Evolutionary conservation across 1,284 basidiomycete species (phyloP).

Genomic region (Takashimella tepidaria): DNA sequence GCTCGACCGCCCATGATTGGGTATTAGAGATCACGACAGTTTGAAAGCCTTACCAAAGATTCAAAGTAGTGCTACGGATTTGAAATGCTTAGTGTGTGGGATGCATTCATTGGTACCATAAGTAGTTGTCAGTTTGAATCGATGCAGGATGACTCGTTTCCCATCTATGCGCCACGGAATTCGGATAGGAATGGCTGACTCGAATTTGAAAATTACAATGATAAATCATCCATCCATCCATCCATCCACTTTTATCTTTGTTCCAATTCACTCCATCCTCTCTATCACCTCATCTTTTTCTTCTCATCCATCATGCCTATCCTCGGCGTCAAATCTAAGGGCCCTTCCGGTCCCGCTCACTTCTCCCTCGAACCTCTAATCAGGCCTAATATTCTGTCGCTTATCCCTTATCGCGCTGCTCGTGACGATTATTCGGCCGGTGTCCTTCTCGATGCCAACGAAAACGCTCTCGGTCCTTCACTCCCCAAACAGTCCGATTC

Average conservation of each 20-base stretch:
- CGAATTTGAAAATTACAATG: too few relatives aligned
- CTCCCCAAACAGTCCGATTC: conserved; percentile 48
- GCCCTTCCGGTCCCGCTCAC: conserved; percentile 61
- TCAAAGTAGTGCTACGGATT: too few relatives aligned
- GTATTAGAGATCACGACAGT: not conserved
- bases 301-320: conserved; percentile 40
- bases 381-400: conserved; percentile 84
- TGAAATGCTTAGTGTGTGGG: too few relatives aligned
- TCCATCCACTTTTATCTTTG: not conserved
- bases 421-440: conserved; percentile 92
- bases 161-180: too few relatives aligned
- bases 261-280: too few relatives aligned
- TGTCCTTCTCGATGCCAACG: conserved; percentile 96
- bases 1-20: conserved; percentile 6
- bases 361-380: conserved; percentile 79
- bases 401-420: conserved; percentile 92
- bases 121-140: too few relatives aligned
- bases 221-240: too few relatives aligned
- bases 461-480: conserved; percentile 87
- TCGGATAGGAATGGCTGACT: too few relatives aligned
- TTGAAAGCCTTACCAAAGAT: too few relatives aligned
- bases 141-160: too few relatives aligned
- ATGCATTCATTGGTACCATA: too few relatives aligned
- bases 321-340: conserved; percentile 44
- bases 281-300: not conserved